Conservation (phyloP, 495 filamentous ascomycete species). For the Amorphotheca resinae region DNA sequence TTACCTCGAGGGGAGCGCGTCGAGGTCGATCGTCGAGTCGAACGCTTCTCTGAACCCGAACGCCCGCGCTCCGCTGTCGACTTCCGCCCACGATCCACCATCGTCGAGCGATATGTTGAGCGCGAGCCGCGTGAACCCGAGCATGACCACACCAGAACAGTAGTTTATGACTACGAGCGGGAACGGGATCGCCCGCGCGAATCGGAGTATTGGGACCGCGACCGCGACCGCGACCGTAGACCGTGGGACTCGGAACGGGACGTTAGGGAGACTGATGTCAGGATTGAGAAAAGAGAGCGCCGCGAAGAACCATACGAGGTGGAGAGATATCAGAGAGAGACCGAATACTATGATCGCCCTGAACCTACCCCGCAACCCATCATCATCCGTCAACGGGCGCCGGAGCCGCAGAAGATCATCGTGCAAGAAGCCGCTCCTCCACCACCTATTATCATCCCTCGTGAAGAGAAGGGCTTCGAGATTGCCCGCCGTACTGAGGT, state of each 20-base stretch:
- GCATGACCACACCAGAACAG: constrained; percentile 26
- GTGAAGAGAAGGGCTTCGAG: constrained; percentile 54
- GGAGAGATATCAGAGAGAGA: constrained; percentile 51
- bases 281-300: constrained; percentile 28
- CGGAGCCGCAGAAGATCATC: constrained; percentile 57
- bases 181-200: constrained; percentile 21
- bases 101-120: constrained; percentile 23
- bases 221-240: constrained; percentile 10
- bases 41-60: constrained; percentile 16
- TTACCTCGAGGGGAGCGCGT: constrained; percentile 25
- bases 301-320: constrained; percentile 34
- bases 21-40: constrained; percentile 35
- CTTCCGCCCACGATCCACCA: constrained; percentile 21
- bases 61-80: constrained; percentile 18
- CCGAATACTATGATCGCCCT: constrained; percentile 51
- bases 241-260: constrained; percentile 26
- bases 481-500: constrained; percentile 55
- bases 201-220: constrained; percentile 42
- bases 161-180: constrained; percentile 26
- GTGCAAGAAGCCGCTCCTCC: constrained; percentile 56
- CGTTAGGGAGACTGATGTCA: constrained; percentile 26
- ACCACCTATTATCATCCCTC: constrained; percentile 50
- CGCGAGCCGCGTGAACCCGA: constrained; percentile 31
- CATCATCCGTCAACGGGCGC: constrained; percentile 49
- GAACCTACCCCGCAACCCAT: constrained; percentile 45